Evolutionary conservation across 2,329 filamentous ascomycete species (phyloP).

Genomic region (Aspergillus oerlinghausenensis): DNA sequence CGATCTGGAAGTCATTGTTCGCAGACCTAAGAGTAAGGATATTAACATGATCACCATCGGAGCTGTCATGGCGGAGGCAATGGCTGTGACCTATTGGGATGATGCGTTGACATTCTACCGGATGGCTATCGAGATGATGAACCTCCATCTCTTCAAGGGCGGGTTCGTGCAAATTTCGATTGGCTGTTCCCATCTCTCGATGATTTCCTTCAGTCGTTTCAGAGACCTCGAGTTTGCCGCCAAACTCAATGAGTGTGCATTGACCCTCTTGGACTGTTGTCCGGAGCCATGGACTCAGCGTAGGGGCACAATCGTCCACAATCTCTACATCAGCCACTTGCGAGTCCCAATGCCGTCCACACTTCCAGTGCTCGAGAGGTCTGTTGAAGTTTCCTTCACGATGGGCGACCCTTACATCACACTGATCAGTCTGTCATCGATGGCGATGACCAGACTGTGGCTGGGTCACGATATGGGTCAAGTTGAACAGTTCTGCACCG

Average conservation of each 20-base stretch:
- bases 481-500: slow-evolving; percentile 53
- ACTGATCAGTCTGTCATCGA: slow-evolving; percentile 55
- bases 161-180: slow-evolving; percentile 55
- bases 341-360: slow-evolving; percentile 49
- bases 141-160: slow-evolving; percentile 51
- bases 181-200: slow-evolving; percentile 55
- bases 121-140: slow-evolving; percentile 54
- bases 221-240: slow-evolving; percentile 53
- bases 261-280: slow-evolving; percentile 50
- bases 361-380: slow-evolving; percentile 50
- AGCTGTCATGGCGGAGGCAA: slow-evolving; percentile 54
- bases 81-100: slow-evolving; percentile 57
- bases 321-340: slow-evolving; percentile 60
- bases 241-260: slow-evolving; percentile 50
- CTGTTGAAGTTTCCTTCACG: slow-evolving; percentile 53
- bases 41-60: slow-evolving; percentile 43
- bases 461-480: slow-evolving; percentile 55
- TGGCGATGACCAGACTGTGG: slow-evolving; percentile 53
- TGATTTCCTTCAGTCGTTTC: slow-evolving; percentile 54
- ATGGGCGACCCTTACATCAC: slow-evolving; percentile 57
- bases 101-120: slow-evolving; percentile 57
- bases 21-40: slow-evolving; percentile 40
- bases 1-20: slow-evolving; percentile 43
- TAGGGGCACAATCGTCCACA: slow-evolving; percentile 53
- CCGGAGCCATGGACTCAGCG: slow-evolving; percentile 52